phyloP scores from a whole-genome alignment of 2,329 filamentous ascomycete genomes.

The Sporothrix globosa region DNA sequence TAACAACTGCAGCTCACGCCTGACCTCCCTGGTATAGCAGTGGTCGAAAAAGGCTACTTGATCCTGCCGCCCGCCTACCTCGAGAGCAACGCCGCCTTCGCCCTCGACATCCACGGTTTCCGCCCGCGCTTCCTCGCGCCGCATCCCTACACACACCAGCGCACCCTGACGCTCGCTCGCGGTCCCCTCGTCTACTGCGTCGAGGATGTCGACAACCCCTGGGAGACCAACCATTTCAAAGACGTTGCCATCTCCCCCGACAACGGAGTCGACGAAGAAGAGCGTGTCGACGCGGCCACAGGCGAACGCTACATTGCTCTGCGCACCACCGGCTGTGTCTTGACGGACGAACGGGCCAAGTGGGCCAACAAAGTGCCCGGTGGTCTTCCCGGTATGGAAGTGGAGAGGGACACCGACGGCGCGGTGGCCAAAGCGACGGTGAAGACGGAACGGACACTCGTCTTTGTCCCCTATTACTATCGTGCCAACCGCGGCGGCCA shows the following conservation, averaged over 20 bases:
- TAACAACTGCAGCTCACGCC: not conserved
- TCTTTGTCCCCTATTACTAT: conserved; percentile 7
- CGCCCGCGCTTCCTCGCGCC: not conserved
- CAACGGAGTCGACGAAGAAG: not conserved
- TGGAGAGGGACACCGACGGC: too few species aligned
- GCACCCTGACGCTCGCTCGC: conserved; percentile 14
- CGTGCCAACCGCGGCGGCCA: conserved; percentile 14
- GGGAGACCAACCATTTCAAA: conserved; percentile 19
- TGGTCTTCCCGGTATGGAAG: not conserved
- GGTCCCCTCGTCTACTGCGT: conserved; percentile 23
- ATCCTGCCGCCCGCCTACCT: conserved; percentile 12
- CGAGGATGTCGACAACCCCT: conserved; percentile 13
- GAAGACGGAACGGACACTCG: not conserved
- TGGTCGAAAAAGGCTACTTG: conserved; percentile 1
- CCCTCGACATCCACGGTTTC: conserved; percentile 3
- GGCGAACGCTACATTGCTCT: conserved; percentile 18
- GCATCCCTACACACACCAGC: conserved; percentile 7
- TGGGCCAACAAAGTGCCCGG: not conserved
- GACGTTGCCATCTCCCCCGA: not conserved
- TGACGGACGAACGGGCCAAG: not conserved
- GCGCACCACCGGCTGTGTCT: not conserved
- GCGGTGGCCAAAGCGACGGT: not conserved
- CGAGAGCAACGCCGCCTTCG: not conserved
- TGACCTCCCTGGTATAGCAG: not conserved
- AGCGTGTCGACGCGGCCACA: not conserved